Percentiles rank a stretch among this genome's conserved stretches.
Conservation (phyloP, 192 early-diverging fungal species). For the Coemansia sp. region DNA sequence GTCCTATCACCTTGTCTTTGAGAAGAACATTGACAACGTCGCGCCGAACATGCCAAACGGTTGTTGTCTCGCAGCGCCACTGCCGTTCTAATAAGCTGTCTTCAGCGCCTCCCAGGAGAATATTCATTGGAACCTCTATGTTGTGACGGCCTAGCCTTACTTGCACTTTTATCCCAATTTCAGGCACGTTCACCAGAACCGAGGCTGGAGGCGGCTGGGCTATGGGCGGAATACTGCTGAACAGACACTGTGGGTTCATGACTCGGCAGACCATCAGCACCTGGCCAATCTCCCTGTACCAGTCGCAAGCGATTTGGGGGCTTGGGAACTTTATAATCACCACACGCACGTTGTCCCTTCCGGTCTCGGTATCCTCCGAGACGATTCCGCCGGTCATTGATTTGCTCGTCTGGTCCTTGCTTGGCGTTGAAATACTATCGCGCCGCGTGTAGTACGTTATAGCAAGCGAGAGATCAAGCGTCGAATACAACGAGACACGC, state of each 20-base stretch:
- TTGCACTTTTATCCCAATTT: conserved; percentile 52
- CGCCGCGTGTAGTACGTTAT: conserved; percentile 37
- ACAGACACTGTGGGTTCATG: conserved; percentile 24
- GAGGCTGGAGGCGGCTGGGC: conserved; percentile 28
- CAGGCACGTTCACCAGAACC: conserved; percentile 41
- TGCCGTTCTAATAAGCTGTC: conserved; percentile 26
- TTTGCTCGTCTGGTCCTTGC: conserved; percentile 17
- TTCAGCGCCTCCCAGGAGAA: conserved; percentile 23
- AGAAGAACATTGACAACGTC: conserved; percentile 33
- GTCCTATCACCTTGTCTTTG: conserved; percentile 23
- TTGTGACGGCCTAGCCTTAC: conserved; percentile 32
- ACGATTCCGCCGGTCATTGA: conserved; percentile 5
- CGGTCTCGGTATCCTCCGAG: conserved; percentile 18
- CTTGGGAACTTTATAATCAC: conserved; percentile 46
- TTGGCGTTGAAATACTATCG: background rate
- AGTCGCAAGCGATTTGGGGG: conserved; percentile 38
- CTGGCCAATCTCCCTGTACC: conserved; percentile 49
- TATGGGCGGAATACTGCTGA: conserved; percentile 20
- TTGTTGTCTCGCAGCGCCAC: conserved; percentile 44
- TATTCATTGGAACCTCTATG: conserved; percentile 13
- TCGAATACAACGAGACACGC: conserved; percentile 52
- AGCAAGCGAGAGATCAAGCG: conserved; percentile 49
- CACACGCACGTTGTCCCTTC: conserved; percentile 20
- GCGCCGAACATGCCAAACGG: conserved; percentile 42
- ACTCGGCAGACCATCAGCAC: conserved; percentile 26